These are phyloP conservation scores for Abortiporus biennis DNA, from an alignment of 1,284 basidiomycete genomes.

Conservation along the genomic window DNA sequence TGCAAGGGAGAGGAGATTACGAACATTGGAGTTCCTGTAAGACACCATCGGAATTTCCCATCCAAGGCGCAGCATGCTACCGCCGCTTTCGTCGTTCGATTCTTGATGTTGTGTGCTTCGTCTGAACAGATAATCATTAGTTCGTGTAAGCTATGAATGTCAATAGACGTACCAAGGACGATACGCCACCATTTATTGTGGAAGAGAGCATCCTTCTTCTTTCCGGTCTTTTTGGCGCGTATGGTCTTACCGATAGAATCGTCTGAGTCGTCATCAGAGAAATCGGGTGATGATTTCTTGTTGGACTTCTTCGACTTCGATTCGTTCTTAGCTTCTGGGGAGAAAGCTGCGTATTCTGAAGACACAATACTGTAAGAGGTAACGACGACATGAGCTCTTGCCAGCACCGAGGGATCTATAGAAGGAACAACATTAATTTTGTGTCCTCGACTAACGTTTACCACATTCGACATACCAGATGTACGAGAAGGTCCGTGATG, in stretches of 20 bases:
- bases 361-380: constrained; percentile 82
- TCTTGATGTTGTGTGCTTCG: constrained; percentile 98
- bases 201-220: constrained; percentile 68
- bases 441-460: not conserved
- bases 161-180: constrained; percentile 60
- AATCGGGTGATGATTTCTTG: constrained; percentile 13
- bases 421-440: not conserved
- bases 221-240: constrained; percentile 30
- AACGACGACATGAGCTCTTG: constrained; percentile 69
- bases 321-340: constrained; percentile 44
- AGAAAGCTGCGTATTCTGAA: constrained; percentile 60
- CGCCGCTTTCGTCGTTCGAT: constrained; percentile 77
- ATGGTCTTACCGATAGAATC: constrained; percentile 34
- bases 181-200: constrained; percentile 81
- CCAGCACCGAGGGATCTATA: constrained; percentile 55
- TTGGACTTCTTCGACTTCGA: constrained; percentile 31
- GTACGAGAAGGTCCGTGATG: constrained; percentile 79
- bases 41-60: constrained; percentile 82
- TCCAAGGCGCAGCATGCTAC: constrained; percentile 78
- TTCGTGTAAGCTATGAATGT: constrained; percentile 1
- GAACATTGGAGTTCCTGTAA: constrained; percentile 88
- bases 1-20: constrained; percentile 23
- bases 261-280: constrained; percentile 32
- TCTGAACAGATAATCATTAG: constrained; percentile 40
- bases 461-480: constrained; percentile 41